These are phyloP conservation scores for Epicoccum nigrum DNA, from an alignment of 2,329 filamentous ascomycete species.

Conservation along the genomic window DNA sequence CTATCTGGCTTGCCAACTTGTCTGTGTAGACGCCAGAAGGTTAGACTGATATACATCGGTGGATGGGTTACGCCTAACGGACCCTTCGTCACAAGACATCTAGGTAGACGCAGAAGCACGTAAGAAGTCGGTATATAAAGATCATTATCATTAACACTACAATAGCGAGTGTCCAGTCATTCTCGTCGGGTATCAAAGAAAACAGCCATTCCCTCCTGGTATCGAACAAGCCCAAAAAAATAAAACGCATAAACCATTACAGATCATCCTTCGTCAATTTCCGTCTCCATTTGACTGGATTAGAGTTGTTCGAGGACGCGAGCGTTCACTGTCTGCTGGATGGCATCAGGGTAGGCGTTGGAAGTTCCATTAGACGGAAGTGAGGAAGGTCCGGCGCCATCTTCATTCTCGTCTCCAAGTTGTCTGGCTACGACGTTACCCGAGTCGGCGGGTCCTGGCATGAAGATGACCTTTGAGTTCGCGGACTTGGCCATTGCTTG, in stretches of 20 bases:
- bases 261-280: background rate
- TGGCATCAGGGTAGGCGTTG: background rate
- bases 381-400: background rate
- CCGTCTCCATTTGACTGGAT: too few relatives aligned
- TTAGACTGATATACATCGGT: too few relatives aligned
- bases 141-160: background rate
- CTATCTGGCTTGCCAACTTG: too few relatives aligned
- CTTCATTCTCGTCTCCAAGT: background rate
- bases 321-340: background rate
- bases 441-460: background rate
- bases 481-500: slow-evolving; percentile 96
- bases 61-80: too few relatives aligned
- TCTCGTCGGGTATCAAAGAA: slow-evolving; percentile 17
- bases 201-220: slow-evolving; percentile 9
- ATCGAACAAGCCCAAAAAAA: slow-evolving; percentile 3
- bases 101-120: too few relatives aligned
- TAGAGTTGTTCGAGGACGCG: background rate
- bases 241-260: background rate
- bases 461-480: slow-evolving; percentile 86
- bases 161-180: slow-evolving; percentile 11
- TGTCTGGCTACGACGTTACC: slow-evolving; percentile 36
- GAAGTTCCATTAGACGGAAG: background rate
- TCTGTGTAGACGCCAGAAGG: too few relatives aligned
- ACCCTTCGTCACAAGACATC: too few relatives aligned
- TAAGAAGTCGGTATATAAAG: too few relatives aligned